A percentile compares a stretch with the other conserved stretches of the same genome.
These are phyloP conservation scores for Phyllosticta citribraziliensis DNA, from an alignment of 2,329 filamentous ascomycete genomes.

Conservation along the genomic window DNA sequence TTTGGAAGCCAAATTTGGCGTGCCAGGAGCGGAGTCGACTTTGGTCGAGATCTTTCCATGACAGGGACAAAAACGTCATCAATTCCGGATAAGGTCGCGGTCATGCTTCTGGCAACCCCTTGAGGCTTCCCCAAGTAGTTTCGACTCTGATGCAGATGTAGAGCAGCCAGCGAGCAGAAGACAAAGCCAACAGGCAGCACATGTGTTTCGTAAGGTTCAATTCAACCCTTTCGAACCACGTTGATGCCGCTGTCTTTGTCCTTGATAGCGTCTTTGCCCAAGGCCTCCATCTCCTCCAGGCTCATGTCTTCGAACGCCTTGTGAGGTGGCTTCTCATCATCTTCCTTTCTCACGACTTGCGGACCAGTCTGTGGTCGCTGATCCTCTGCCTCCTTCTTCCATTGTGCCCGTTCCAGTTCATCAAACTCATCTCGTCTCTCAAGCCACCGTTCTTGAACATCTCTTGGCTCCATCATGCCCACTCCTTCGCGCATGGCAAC, in stretches of 20 bases:
- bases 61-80: too few species aligned
- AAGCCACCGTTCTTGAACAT: conserved; percentile 94
- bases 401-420: conserved; percentile 61
- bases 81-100: too few species aligned
- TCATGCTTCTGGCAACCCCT: too few species aligned
- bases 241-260: conserved; percentile 55
- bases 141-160: too few species aligned
- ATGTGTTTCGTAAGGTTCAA: neutral
- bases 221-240: conserved; percentile 49
- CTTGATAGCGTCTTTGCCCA: conserved; percentile 15
- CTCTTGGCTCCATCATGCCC: conserved; percentile 66
- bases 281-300: conserved; percentile 28
- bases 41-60: too few species aligned
- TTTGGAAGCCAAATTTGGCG: too few species aligned
- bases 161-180: neutral
- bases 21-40: too few species aligned
- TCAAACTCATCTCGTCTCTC: conserved; percentile 85
- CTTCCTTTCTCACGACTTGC: conserved; percentile 5
- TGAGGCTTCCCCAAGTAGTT: too few species aligned
- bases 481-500: conserved; percentile 72
- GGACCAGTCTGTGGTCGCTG: conserved; percentile 12
- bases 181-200: neutral
- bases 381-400: conserved; percentile 61
- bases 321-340: conserved; percentile 8
- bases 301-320: conserved; percentile 24